A percentile compares a stretch with the other conserved stretches of the same genome.
These are phyloP conservation scores for Exophiala viscosa DNA, from an alignment of 2,329 filamentous ascomycete species.

Conservation along the genomic window DNA sequence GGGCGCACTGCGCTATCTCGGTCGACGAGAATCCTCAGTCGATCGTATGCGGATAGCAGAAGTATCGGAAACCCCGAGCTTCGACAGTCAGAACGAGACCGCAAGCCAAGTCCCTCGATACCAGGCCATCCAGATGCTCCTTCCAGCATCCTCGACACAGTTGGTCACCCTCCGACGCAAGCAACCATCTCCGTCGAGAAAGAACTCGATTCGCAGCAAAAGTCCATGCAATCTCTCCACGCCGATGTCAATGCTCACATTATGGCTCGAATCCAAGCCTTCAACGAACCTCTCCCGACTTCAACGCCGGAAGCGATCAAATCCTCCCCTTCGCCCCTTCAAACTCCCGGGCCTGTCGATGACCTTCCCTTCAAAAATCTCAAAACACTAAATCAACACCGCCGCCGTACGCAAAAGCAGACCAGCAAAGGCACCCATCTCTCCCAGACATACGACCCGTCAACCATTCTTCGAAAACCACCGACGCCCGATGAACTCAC, in stretches of 20 bases:
- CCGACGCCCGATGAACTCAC: conserved; percentile 76
- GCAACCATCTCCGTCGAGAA: conserved; percentile 10
- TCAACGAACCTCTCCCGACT: background rate
- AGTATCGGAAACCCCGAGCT: conserved; percentile 18
- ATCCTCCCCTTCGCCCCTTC: background rate
- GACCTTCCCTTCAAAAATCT: conserved; percentile 8
- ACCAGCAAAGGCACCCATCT: conserved; percentile 13
- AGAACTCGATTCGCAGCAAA: conserved; percentile 12
- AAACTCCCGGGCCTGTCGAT: background rate
- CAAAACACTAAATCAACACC: conserved; percentile 13
- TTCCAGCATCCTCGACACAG: conserved; percentile 25
- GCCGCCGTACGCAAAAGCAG: conserved; percentile 6
- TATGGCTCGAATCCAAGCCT: conserved; percentile 10
- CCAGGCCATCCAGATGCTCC: conserved; percentile 26
- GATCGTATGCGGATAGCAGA: conserved; percentile 20
- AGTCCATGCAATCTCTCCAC: conserved; percentile 16
- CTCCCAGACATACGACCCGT: conserved; percentile 23
- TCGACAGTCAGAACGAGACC: conserved; percentile 20
- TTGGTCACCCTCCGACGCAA: conserved; percentile 12
- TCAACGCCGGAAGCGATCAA: background rate
- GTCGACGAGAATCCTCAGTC: conserved; percentile 13
- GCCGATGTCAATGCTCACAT: conserved; percentile 20
- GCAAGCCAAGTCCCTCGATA: conserved; percentile 12
- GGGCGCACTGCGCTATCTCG: conserved; percentile 25
- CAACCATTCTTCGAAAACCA: conserved; percentile 57